Conservation (phyloP, 495 filamentous ascomycete genomes). For the Penicillium verhagenii region DNA sequence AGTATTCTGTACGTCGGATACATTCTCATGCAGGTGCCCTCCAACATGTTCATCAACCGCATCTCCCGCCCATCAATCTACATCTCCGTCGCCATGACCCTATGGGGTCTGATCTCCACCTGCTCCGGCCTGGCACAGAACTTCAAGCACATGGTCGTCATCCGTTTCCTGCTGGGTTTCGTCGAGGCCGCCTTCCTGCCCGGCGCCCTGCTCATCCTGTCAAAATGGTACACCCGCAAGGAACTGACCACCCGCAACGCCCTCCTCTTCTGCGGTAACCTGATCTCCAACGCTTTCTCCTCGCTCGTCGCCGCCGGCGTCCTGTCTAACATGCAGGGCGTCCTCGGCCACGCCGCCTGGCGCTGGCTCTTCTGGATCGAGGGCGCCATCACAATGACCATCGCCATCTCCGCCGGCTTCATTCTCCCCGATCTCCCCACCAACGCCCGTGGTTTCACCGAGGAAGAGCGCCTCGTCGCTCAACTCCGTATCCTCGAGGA, state of each 20-base stretch:
- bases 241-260: constrained; percentile 45
- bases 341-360: constrained; percentile 50
- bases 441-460: constrained; percentile 67
- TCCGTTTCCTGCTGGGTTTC: constrained; percentile 68
- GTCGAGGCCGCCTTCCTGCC: constrained; percentile 49
- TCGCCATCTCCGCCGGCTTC: constrained; percentile 47
- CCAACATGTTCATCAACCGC: constrained; percentile 44
- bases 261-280: constrained; percentile 44
- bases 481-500: constrained; percentile 72
- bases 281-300: constrained; percentile 63
- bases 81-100: constrained; percentile 59
- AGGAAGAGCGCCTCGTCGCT: constrained; percentile 65
- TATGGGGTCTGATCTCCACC: constrained; percentile 66
- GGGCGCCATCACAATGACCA: constrained; percentile 31
- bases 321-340: constrained; percentile 41
- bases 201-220: constrained; percentile 44
- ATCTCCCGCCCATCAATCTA: constrained; percentile 57
- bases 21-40: constrained; percentile 34
- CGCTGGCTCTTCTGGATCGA: constrained; percentile 66
- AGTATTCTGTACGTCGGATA: constrained; percentile 68
- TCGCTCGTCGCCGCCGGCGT: constrained; percentile 55
- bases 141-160: constrained; percentile 57
- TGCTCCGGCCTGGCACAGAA: constrained; percentile 53
- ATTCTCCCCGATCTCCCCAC: constrained; percentile 73
- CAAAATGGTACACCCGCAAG: constrained; percentile 47